Percentiles rank a stretch among this genome's conserved stretches.
phyloP scores from a whole-genome alignment of 768 basidiomycete genomes.

The Erythrobasidium yunnanense region DNA sequence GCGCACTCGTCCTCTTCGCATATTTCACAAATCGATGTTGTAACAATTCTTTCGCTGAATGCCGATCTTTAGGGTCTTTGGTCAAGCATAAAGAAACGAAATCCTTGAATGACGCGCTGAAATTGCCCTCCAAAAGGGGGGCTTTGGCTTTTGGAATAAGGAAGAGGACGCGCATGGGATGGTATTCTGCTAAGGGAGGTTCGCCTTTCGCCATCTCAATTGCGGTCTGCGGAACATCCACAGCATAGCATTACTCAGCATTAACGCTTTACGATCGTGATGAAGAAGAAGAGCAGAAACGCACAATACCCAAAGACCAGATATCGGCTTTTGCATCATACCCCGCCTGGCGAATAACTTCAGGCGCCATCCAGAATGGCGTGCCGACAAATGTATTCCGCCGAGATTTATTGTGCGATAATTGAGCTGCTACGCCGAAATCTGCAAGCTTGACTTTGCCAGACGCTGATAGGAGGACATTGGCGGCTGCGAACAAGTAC shows the following conservation, averaged over 20 bases:
- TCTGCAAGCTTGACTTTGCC: slow-evolving; percentile 94
- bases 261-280: background rate
- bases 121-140: slow-evolving; percentile 75
- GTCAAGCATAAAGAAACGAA: slow-evolving; percentile 82
- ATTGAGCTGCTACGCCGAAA: slow-evolving; percentile 94
- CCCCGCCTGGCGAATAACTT: slow-evolving; percentile 92
- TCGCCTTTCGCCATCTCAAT: slow-evolving; percentile 90
- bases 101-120: slow-evolving; percentile 78
- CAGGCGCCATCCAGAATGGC: slow-evolving; percentile 97
- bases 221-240: slow-evolving; percentile 18
- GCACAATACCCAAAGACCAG: slow-evolving; percentile 81
- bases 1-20: slow-evolving; percentile 68
- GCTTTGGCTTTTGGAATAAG: slow-evolving; percentile 94
- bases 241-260: background rate
- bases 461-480: slow-evolving; percentile 74
- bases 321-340: slow-evolving; percentile 94
- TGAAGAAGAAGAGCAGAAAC: background rate
- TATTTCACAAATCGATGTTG: slow-evolving; percentile 83
- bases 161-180: slow-evolving; percentile 97
- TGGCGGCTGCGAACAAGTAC: slow-evolving; percentile 53
- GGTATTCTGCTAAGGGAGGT: slow-evolving; percentile 90
- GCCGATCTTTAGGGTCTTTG: slow-evolving; percentile 79
- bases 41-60: slow-evolving; percentile 78
- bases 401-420: slow-evolving; percentile 66
- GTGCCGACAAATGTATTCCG: slow-evolving; percentile 82